phyloP scores from a whole-genome alignment of 78 protist genomes.

The Speleostelium caveatum region DNA sequence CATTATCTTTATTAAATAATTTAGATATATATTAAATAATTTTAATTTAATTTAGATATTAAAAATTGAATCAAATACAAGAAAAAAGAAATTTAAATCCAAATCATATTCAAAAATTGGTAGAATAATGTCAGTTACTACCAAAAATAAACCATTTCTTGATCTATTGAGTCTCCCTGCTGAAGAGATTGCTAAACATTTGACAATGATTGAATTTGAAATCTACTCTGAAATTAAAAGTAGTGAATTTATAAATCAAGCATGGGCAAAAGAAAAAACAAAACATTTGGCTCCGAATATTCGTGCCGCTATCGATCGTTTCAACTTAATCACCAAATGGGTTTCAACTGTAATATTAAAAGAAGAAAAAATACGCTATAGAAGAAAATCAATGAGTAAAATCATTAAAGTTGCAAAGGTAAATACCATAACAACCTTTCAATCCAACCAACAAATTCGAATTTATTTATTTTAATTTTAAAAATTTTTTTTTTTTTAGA shows the following conservation, averaged over 20 bases:
- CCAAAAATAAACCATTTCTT: slow-evolving; percentile 16
- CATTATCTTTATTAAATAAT: background rate
- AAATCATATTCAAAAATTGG: slow-evolving; percentile 35
- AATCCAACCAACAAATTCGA: background rate
- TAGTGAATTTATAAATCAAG: slow-evolving; percentile 77
- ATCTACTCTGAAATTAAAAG: slow-evolving; percentile 46
- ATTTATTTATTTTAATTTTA: background rate
- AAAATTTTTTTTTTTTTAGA: no score
- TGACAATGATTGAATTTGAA: slow-evolving; percentile 65
- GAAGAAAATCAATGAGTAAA: slow-evolving; percentile 61
- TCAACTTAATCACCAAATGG: slow-evolving; percentile 60
- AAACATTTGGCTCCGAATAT: slow-evolving; percentile 60
- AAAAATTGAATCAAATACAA: background rate
- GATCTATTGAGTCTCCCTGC: slow-evolving; percentile 55
- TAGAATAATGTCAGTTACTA: slow-evolving; percentile 48
- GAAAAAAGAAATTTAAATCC: background rate
- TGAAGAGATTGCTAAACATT: slow-evolving; percentile 69
- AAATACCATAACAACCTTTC: background rate
- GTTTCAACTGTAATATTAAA: slow-evolving; percentile 56
- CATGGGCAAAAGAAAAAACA: slow-evolving; percentile 77
- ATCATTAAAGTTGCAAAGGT: slow-evolving; percentile 64
- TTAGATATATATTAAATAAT: background rate
- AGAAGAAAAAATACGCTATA: slow-evolving; percentile 56
- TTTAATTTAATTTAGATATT: background rate
- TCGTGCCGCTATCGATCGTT: slow-evolving; percentile 73